Conservation (phyloP, 805 yeast genomes). For the Kluyveromyces wickerhamii region DNA sequence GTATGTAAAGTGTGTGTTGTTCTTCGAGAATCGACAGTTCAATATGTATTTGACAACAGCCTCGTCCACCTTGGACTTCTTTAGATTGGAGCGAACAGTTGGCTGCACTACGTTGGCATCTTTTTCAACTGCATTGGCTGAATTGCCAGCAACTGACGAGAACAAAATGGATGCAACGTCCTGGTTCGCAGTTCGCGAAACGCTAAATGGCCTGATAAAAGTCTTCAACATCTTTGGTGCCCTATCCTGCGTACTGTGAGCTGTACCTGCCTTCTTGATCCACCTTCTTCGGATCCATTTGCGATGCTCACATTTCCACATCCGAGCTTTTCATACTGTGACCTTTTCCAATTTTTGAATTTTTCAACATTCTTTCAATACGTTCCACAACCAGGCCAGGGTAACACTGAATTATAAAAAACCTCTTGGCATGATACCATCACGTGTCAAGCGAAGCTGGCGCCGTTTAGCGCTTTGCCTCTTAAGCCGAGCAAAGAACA, state of each 20-base stretch:
- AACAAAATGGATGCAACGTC: constrained; percentile 5
- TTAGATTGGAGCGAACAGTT: neutral
- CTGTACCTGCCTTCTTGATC: neutral
- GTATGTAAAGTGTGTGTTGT: constrained; percentile 75
- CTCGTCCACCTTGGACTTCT: constrained; percentile 15
- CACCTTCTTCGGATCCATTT: too few relatives aligned
- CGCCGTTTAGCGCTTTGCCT: too few relatives aligned
- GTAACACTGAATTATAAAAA: too few relatives aligned
- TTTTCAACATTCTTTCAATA: too few relatives aligned
- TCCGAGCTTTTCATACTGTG: too few relatives aligned
- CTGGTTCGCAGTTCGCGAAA: constrained; percentile 5
- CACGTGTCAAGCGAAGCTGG: too few relatives aligned
- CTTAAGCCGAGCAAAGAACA: too few relatives aligned
- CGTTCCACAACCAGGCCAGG: too few relatives aligned
- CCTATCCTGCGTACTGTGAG: neutral
- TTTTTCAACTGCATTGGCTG: neutral
- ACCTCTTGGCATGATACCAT: too few relatives aligned
- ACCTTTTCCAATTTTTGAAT: too few relatives aligned
- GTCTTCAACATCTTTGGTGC: constrained; percentile 9
- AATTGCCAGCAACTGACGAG: neutral
- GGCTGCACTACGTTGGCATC: constrained; percentile 3
- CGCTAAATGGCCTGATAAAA: constrained; percentile 15
- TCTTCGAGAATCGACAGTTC: constrained; percentile 69
- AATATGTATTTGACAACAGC: constrained; percentile 56
- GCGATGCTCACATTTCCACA: too few relatives aligned